Percentiles rank a stretch among this genome's conserved stretches.
These are phyloP conservation scores for Penicillium pulvis DNA, from an alignment of 495 filamentous ascomycete species.

Conservation along the genomic window DNA sequence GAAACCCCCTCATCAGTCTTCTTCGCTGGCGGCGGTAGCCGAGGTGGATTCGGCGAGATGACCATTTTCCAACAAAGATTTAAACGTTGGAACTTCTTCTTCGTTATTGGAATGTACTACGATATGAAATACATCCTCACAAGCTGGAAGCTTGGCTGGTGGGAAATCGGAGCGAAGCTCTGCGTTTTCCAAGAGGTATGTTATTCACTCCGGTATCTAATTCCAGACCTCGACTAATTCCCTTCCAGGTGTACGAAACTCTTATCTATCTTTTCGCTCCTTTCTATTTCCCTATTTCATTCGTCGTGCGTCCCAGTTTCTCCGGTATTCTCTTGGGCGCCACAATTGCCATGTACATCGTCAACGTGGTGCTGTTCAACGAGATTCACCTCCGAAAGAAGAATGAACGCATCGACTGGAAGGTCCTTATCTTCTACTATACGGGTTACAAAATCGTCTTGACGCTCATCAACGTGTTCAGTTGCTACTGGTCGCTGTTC, in stretches of 20 bases:
- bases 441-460: constrained; percentile 43
- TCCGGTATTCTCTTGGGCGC: constrained; percentile 32
- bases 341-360: constrained; percentile 39
- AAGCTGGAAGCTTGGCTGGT: constrained; percentile 51
- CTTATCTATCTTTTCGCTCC: constrained; percentile 48
- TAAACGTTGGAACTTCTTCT: constrained; percentile 55
- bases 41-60: constrained; percentile 56
- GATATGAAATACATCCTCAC: constrained; percentile 48
- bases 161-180: constrained; percentile 57
- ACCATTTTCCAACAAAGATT: constrained; percentile 53
- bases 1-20: constrained; percentile 47
- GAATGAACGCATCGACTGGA: constrained; percentile 36
- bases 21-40: constrained; percentile 33
- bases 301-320: constrained; percentile 42
- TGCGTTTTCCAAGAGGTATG: constrained; percentile 66
- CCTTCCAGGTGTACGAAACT: constrained; percentile 46
- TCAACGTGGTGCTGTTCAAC: constrained; percentile 46
- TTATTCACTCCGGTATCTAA: background rate
- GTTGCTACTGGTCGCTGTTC: constrained; percentile 46
- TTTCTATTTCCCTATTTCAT: constrained; percentile 49
- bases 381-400: constrained; percentile 45
- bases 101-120: constrained; percentile 50
- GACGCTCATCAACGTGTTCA: constrained; percentile 42
- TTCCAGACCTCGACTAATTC: background rate
- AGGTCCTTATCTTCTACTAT: constrained; percentile 38